A percentile compares a stretch with the other conserved stretches of the same genome.
Conservation (phyloP, 75 land plant species). For the Ceratopteris richardii region DNA sequence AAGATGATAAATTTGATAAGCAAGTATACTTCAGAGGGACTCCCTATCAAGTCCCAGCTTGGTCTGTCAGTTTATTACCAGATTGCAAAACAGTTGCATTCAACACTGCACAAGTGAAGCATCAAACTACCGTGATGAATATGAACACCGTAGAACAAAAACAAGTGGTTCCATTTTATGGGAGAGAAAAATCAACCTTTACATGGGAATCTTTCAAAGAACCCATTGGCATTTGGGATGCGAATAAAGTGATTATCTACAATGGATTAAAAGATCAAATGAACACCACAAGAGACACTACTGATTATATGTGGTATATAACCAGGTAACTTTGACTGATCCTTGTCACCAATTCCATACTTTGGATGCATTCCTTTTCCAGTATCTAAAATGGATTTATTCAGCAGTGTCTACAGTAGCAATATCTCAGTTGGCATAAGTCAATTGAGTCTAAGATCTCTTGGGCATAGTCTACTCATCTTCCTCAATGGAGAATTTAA, state of each 20-base stretch:
- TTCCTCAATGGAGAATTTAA: slow-evolving; percentile 63
- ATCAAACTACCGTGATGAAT: not conserved
- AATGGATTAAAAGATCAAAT: slow-evolving; percentile 64
- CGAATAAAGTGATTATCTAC: slow-evolving; percentile 31
- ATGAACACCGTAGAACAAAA: not conserved
- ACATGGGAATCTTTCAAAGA: slow-evolving; percentile 65
- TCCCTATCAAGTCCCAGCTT: slow-evolving; percentile 67
- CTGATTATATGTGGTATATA: slow-evolving; percentile 83
- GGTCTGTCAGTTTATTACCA: slow-evolving; percentile 88
- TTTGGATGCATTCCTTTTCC: not conserved
- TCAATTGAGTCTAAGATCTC: slow-evolving; percentile 36
- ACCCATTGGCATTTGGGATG: slow-evolving; percentile 49
- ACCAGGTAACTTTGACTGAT: slow-evolving; percentile 34
- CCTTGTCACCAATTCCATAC: not conserved
- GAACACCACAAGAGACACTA: slow-evolving; percentile 69
- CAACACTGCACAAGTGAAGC: slow-evolving; percentile 45
- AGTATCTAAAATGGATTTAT: not conserved
- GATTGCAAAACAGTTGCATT: slow-evolving; percentile 73
- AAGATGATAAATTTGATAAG: slow-evolving; percentile 42
- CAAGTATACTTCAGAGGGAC: slow-evolving; percentile 34
- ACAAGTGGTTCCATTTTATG: not conserved
- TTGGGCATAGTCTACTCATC: slow-evolving; percentile 73
- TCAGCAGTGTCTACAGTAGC: not conserved
- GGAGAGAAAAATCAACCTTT: not conserved
- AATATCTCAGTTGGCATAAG: not conserved